phyloP scores from a whole-genome alignment of 495 filamentous ascomycete genomes.

The Xylaria bambusicola region DNA sequence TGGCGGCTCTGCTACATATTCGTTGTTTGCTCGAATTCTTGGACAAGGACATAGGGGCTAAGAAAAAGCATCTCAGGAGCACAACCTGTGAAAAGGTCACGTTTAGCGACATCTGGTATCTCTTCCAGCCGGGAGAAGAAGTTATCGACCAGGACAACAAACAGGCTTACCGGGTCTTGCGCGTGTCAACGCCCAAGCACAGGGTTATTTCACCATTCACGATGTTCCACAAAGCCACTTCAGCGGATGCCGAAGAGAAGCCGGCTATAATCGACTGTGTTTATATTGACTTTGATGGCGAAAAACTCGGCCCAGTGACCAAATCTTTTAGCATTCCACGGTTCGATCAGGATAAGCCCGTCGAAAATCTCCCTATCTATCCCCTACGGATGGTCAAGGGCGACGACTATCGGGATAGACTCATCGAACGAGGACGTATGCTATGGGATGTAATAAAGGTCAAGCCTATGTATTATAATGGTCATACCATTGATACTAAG shows the following conservation, averaged over 20 bases:
- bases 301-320: conserved; percentile 11
- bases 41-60: no score
- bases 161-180: no score
- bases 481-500: conserved; percentile 27
- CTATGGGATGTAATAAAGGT: conserved; percentile 31
- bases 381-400: conserved; percentile 29
- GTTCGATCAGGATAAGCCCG: conserved; percentile 28
- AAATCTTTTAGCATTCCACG: conserved; percentile 28
- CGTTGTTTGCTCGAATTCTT: no score
- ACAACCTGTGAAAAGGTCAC: conserved; percentile 22
- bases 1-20: no score
- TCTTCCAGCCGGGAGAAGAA: conserved; percentile 42
- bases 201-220: conserved; percentile 7
- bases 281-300: no score
- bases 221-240: no score
- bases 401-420: conserved; percentile 20
- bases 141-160: conserved; percentile 19
- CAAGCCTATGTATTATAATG: conserved; percentile 37
- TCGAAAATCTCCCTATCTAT: conserved; percentile 39
- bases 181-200: conserved; percentile 9
- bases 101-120: conserved; percentile 45
- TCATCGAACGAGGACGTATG: conserved; percentile 36
- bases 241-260: no score
- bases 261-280: no score
- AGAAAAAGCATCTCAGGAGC: no score